A percentile compares a stretch with the other conserved stretches of the same genome.
These are phyloP conservation scores for Alternaria metachromatica DNA, from an alignment of 2,329 filamentous ascomycete species.

Conservation along the genomic window DNA sequence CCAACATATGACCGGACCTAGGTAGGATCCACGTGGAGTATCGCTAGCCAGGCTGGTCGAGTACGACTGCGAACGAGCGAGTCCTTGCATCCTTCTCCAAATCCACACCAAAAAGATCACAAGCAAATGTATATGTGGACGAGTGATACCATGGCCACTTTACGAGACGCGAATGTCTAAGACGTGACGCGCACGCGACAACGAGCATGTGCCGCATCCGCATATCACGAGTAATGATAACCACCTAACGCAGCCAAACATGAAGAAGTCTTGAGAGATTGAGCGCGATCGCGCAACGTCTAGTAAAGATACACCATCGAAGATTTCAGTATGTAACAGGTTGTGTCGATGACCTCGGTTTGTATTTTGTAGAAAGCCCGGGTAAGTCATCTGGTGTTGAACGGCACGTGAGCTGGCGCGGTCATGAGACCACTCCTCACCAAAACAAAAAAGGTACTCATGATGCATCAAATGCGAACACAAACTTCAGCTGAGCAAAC, in stretches of 20 bases:
- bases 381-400: conserved; percentile 1
- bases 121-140: background rate
- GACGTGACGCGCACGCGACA: conserved; percentile 6
- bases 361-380: background rate
- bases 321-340: background rate
- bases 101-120: background rate
- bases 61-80: background rate
- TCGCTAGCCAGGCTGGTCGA: background rate
- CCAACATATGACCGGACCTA: conserved; percentile 2
- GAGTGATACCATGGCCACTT: background rate
- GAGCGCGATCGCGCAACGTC: background rate
- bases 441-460: conserved; percentile 7
- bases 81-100: background rate
- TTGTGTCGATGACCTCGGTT: background rate
- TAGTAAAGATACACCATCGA: background rate
- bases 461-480: conserved; percentile 10
- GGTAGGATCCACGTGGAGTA: background rate
- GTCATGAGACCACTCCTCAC: conserved; percentile 7
- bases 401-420: conserved; percentile 9
- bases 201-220: conserved; percentile 2
- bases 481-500: conserved; percentile 14
- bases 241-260: background rate
- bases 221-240: background rate
- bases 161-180: background rate
- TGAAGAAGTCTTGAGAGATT: background rate